phyloP scores from a whole-genome alignment of 1,284 basidiomycete genomes.

The Exobasidium cylindrosporum region DNA sequence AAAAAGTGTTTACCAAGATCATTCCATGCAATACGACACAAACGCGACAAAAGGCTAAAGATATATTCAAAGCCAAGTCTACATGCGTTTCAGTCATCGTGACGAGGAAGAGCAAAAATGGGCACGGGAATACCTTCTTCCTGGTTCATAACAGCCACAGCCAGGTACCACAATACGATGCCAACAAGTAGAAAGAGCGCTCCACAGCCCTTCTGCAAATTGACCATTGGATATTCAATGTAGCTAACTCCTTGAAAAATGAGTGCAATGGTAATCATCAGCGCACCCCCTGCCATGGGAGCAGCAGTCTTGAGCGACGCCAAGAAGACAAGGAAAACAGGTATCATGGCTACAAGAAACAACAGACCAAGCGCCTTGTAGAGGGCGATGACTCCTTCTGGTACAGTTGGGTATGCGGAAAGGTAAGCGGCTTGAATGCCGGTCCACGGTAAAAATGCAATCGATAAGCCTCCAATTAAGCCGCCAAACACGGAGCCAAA shows the following conservation, averaged over 20 bases:
- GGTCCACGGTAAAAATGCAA: conserved; percentile 41
- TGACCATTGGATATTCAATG: no score
- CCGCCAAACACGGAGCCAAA: conserved; percentile 23
- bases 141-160: conserved; percentile 7
- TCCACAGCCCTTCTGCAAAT: neutral
- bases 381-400: conserved; percentile 19
- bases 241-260: conserved; percentile 16
- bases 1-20: no score
- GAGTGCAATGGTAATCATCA: conserved; percentile 27
- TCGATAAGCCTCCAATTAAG: conserved; percentile 20
- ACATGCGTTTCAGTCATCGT: conserved; percentile 8
- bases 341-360: conserved; percentile 31
- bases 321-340: conserved; percentile 31
- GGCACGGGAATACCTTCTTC: conserved; percentile 8
- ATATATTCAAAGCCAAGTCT: no score
- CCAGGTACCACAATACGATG: conserved; percentile 9
- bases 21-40: no score
- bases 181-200: neutral
- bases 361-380: conserved; percentile 25
- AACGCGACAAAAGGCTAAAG: no score
- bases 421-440: conserved; percentile 32
- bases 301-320: conserved; percentile 25
- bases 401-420: conserved; percentile 10
- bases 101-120: conserved; percentile 1
- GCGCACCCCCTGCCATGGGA: conserved; percentile 21